Evolutionary conservation across 2,329 filamentous ascomycete species (phyloP).

Genomic region (Exophiala viscosa): DNA sequence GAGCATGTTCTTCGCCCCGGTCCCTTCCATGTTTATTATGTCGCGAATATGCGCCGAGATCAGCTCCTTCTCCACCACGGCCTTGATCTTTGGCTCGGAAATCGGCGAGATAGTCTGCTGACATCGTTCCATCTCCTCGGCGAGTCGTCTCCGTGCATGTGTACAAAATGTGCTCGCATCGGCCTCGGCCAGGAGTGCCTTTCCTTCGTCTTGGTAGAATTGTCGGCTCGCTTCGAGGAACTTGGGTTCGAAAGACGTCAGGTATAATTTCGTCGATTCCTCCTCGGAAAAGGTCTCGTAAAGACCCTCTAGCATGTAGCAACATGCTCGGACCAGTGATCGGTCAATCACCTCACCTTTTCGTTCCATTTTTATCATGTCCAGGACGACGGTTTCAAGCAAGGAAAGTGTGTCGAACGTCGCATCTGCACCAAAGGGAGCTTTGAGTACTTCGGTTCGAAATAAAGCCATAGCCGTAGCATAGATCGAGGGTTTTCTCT

Average conservation of each 20-base stretch:
- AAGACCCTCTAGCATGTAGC: slow-evolving; percentile 83
- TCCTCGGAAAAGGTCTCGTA: slow-evolving; percentile 78
- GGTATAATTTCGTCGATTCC: slow-evolving; percentile 76
- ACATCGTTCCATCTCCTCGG: slow-evolving; percentile 79
- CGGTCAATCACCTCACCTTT: slow-evolving; percentile 86
- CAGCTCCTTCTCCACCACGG: slow-evolving; percentile 75
- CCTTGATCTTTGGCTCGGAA: slow-evolving; percentile 68
- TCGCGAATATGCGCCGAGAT: slow-evolving; percentile 74
- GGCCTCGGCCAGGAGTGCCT: slow-evolving; percentile 67
- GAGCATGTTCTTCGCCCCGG: slow-evolving; percentile 83
- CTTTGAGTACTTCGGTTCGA: slow-evolving; percentile 75
- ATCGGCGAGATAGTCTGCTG: slow-evolving; percentile 72
- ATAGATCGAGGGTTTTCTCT: slow-evolving; percentile 73
- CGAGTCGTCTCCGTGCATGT: slow-evolving; percentile 68
- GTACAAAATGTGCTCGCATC: slow-evolving; percentile 80
- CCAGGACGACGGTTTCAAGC: slow-evolving; percentile 76
- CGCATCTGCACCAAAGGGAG: slow-evolving; percentile 46
- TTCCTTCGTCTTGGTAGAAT: slow-evolving; percentile 76
- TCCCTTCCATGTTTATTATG: slow-evolving; percentile 78
- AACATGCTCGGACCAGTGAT: slow-evolving; percentile 73
- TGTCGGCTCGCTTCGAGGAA: slow-evolving; percentile 67
- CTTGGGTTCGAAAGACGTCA: slow-evolving; percentile 73
- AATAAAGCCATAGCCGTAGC: slow-evolving; percentile 81
- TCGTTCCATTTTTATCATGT: slow-evolving; percentile 88
- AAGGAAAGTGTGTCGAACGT: slow-evolving; percentile 63